phyloP scores from a whole-genome alignment of 2,329 filamentous ascomycete genomes.

The Drechmeria coniospora region DNA sequence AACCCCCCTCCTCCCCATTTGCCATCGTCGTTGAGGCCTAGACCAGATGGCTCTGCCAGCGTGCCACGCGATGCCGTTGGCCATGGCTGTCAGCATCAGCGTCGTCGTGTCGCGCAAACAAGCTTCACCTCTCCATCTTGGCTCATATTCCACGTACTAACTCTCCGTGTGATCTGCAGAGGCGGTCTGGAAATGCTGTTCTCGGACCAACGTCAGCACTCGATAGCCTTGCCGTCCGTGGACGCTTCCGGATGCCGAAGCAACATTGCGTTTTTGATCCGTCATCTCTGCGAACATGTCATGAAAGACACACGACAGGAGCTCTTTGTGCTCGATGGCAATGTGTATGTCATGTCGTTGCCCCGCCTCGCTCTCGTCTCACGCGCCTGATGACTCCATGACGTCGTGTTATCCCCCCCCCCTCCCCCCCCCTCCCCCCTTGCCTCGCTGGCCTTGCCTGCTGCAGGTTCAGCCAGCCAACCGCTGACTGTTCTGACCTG shows the following conservation, averaged over 20 bases:
- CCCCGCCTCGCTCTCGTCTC: constrained; percentile 3
- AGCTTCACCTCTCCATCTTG: too few relatives aligned
- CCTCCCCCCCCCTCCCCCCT: too few relatives aligned
- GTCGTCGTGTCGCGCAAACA: background rate
- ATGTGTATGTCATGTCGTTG: constrained; percentile 53
- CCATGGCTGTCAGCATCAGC: background rate
- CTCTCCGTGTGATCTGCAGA: constrained; percentile 34
- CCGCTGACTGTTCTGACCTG: too few relatives aligned
- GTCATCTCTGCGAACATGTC: constrained; percentile 60
- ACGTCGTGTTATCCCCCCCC: too few relatives aligned
- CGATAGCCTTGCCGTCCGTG: constrained; percentile 49
- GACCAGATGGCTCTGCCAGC: too few relatives aligned
- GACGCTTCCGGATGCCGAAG: constrained; percentile 43
- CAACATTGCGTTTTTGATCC: constrained; percentile 62
- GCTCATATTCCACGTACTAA: too few relatives aligned
- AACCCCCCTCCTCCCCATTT: background rate
- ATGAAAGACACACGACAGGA: constrained; percentile 82
- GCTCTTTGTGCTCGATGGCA: constrained; percentile 72
- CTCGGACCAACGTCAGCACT: constrained; percentile 61
- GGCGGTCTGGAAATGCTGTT: constrained; percentile 94
- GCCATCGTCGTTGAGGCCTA: too few relatives aligned
- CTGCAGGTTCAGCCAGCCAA: too few relatives aligned
- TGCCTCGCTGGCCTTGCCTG: too few relatives aligned
- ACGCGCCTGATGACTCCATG: too few relatives aligned
- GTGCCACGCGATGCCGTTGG: background rate